Base-by-base conservation (phyloP, 2,329 filamentous ascomycete genomes). In the Geosmithia morbida region DNA sequence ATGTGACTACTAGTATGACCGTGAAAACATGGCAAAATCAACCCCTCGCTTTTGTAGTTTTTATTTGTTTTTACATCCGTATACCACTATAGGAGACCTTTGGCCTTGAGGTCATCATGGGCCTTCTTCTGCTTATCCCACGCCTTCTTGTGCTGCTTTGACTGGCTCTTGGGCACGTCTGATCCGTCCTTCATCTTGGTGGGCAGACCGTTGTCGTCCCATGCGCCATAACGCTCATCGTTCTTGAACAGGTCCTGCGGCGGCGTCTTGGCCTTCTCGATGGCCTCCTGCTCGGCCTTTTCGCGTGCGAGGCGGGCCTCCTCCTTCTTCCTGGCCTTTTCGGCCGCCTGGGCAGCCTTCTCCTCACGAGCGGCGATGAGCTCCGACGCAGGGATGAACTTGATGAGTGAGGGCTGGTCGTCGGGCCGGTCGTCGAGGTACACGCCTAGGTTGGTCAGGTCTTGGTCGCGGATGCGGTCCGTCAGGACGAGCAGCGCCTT, bases 91-190 rank as follows among this genome's bases (percentile, higher is more conserved):
- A 45, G 46, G 20, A 47, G 43, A 14, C 59, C 61, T 53, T 63
- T 64, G 16, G 59, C 59, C 52, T 63, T 64, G 30, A 63, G 52
- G 50, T 81, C 78, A 52, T 89, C 83, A 61, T 89, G 82, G 49
- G 77, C 62, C 73, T 90, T 94, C 72, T 88, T 92, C 69, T 96
- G 90, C 60, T 74, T 81, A 56, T 94, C 85, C 86, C 86, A 94
- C 48, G 87, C 82, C 71, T 96, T 96, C 66, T 73, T 81, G 55
- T 95, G 63, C 69, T 87, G 89, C 74, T 96, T 96, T 46, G 67
- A 59, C 58, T 80, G 77, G 50, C 75, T 84, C 71, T 95, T 95
- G 4, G 85, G 76, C 39, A 96, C 72, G 54, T 94, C 87, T 51
- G 79, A 81, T 0, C 87, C 88, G 30, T 85, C 80, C 51, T 78